Conservation (phyloP, 306 rosid species). For the Potentilla sterilis region DNA sequence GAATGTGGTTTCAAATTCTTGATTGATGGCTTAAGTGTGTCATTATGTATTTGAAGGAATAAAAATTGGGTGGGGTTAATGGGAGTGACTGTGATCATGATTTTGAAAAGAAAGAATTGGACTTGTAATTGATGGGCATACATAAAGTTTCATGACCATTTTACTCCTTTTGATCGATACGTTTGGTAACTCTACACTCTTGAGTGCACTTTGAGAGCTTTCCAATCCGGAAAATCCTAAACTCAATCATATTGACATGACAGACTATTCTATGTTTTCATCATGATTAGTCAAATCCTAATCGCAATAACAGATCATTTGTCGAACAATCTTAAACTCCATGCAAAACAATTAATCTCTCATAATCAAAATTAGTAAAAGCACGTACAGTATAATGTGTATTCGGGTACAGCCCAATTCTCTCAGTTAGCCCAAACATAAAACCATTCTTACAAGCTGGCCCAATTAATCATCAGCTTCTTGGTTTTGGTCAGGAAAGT, state of each 20-base stretch:
- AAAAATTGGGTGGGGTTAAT: slow-evolving; percentile 38
- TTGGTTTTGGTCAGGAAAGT: neutral
- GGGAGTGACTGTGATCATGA: slow-evolving; percentile 83
- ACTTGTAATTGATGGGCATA: slow-evolving; percentile 37
- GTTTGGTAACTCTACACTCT: slow-evolving; percentile 28
- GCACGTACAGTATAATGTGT: neutral
- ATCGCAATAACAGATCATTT: neutral
- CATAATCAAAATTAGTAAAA: too few relatives aligned
- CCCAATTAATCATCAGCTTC: neutral
- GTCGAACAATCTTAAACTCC: neutral
- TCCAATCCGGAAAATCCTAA: neutral
- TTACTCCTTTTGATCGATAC: slow-evolving; percentile 5
- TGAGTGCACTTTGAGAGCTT: neutral
- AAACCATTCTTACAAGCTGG: neutral
- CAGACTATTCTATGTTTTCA: neutral
- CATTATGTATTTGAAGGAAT: slow-evolving; percentile 38
- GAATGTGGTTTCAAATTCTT: slow-evolving; percentile 35
- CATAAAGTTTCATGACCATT: slow-evolving; percentile 28
- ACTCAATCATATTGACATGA: slow-evolving; percentile 13
- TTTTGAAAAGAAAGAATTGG: slow-evolving; percentile 51
- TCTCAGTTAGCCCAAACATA: neutral
- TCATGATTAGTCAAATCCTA: neutral
- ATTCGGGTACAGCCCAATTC: neutral
- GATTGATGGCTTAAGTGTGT: slow-evolving; percentile 51
- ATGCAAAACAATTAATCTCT: too few relatives aligned